These are phyloP conservation scores for Rehmannia glutinosa DNA, from an alignment of 257 asterid species.

Conservation along the genomic window DNA sequence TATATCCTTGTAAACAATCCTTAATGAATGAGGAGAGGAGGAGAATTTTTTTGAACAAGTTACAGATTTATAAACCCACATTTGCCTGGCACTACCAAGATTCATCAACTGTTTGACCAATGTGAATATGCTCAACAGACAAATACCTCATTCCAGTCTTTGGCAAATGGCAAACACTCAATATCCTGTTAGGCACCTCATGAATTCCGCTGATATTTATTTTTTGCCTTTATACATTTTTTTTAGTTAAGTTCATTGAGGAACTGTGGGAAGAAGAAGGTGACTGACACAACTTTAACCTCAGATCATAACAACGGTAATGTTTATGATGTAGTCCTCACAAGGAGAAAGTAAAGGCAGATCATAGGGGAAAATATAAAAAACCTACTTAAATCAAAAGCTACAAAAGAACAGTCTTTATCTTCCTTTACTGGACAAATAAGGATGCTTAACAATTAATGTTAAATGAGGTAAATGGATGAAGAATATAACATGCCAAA, in stretches of 20 bases:
- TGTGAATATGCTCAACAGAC: constrained; percentile 3
- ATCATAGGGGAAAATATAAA: not conserved
- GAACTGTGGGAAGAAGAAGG: not conserved
- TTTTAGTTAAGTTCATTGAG: not conserved
- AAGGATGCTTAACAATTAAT: not conserved
- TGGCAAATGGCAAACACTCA: not conserved
- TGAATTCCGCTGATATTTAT: not conserved
- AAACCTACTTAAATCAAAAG: not conserved
- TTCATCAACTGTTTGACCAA: not conserved
- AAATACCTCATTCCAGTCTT: not conserved
- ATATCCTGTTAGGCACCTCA: not conserved
- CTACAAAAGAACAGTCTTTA: not conserved
- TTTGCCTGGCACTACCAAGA: constrained; percentile 5
- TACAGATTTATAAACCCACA: not conserved
- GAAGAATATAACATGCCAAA: constrained; percentile 1
- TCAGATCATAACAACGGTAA: not conserved
- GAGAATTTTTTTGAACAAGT: not conserved
- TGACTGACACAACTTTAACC: constrained; percentile 8
- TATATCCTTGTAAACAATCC: not conserved
- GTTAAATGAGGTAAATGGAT: not conserved
- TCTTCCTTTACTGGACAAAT: not conserved
- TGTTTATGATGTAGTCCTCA: not conserved
- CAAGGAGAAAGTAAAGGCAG: not conserved
- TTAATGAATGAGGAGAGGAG: not conserved
- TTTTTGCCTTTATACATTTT: not conserved